Base-by-base conservation (phyloP, 192 early-diverging fungal genomes). In the Coemansia sp. region DNA sequence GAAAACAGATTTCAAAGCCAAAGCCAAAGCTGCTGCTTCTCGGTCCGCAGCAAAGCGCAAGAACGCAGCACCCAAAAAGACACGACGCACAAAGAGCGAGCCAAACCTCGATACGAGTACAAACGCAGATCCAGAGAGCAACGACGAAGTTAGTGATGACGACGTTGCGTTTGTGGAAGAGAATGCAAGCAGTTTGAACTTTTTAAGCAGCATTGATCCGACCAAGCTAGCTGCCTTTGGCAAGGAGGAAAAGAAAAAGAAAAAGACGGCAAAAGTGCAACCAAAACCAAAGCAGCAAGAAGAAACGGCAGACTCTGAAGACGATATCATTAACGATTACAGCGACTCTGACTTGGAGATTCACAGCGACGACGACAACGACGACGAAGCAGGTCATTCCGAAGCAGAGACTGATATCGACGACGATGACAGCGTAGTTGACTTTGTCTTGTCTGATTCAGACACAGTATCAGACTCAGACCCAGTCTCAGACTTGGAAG, bases 81-180 rank as follows among this genome's bases (percentile, higher is more conserved):
- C 26, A 34, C 21, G 16, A 8, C 25, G 29, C 55, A 7, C 10
- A 57, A 20, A 31, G 18, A 57, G 8, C 30, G 25, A 57, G 25
- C 31, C 29, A 31, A 26, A 0, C 13, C 2, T 51, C n/a, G 30
- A 57, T 15, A 18, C 31, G 16, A 34, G 16, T 34, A 21, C 55
- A 31, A 6, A 30, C n/a, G 28, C 26, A 8, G 68, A 63, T 0
- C 39, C 34, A 0, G 68, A 58, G 5, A 63, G 68, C 13, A 70
- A 75, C 37, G 81, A 84, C 16, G 68, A 72, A 12, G 35, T 78
- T 2, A 66, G 79, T 20, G 73, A 68, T 8, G 79, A 79, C 6
- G 84, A 85, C 37, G 43, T 78, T 46, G 70, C 62, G 23, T 83
- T 83, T 76, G 72, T 77, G 63, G 59, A 45, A 9, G 67, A 68